Conservation (phyloP, 108 stramenopile species). For the Skeletonema menzelii region DNA sequence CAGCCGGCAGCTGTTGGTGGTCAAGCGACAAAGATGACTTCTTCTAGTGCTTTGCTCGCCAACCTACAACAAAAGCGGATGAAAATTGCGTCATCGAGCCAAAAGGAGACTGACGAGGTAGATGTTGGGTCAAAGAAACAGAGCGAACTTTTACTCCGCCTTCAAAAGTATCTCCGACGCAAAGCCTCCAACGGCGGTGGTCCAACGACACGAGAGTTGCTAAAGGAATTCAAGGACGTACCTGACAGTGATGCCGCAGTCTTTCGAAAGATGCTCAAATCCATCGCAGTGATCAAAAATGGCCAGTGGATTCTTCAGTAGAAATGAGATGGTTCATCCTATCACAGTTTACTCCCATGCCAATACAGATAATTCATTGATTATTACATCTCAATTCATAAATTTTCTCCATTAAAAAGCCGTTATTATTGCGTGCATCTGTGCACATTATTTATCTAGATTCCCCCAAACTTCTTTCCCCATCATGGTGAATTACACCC, state of each 20-base stretch:
- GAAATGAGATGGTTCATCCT: neutral
- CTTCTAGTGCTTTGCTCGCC: conserved; percentile 54
- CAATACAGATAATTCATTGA: no score
- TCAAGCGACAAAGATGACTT: conserved; percentile 13
- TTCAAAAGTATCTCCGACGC: conserved; percentile 51
- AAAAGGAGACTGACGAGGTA: conserved; percentile 1
- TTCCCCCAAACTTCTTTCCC: neutral
- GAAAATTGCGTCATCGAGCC: conserved; percentile 37
- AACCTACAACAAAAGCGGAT: conserved; percentile 54
- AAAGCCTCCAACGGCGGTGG: conserved; percentile 29
- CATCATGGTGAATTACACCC: neutral
- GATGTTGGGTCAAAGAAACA: conserved; percentile 33
- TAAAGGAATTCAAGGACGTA: conserved; percentile 67
- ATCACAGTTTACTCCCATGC: neutral
- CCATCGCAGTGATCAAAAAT: conserved; percentile 57
- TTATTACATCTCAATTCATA: neutral
- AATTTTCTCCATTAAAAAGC: no score
- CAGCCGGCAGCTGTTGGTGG: neutral
- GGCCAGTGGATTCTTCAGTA: conserved; percentile 54
- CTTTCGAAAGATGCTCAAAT: conserved; percentile 69
- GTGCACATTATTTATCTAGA: no score
- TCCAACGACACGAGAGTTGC: conserved; percentile 68
- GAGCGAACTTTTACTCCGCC: conserved; percentile 48
- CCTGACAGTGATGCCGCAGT: conserved; percentile 62
- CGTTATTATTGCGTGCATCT: no score